These are phyloP conservation scores for Entomophthora muscae DNA, from an alignment of 371 early-diverging fungal species.

Conservation along the genomic window DNA sequence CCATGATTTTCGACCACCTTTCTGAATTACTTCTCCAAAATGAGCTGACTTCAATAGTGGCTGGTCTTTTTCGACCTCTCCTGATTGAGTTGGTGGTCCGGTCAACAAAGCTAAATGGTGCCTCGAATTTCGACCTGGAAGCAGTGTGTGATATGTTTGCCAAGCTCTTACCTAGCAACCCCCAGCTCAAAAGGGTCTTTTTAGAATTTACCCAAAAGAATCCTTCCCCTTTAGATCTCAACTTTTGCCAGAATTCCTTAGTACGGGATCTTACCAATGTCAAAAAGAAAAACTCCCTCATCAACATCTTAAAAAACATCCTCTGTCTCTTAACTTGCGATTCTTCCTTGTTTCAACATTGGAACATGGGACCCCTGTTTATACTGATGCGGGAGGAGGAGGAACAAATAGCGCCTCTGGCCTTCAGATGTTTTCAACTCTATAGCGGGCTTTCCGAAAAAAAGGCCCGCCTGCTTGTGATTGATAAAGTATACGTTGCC, in stretches of 20 bases:
- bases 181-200: constrained; percentile 48
- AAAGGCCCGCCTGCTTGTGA: background rate
- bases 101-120: constrained; percentile 24
- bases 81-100: constrained; percentile 65
- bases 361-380: background rate
- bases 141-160: constrained; percentile 40
- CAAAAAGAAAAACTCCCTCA: background rate
- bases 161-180: constrained; percentile 40
- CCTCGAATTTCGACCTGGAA: constrained; percentile 12
- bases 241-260: constrained; percentile 4
- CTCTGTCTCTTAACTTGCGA: background rate
- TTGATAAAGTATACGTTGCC: background rate
- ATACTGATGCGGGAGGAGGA: background rate
- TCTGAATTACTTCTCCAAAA: constrained; percentile 11
- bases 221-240: constrained; percentile 30
- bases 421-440: background rate
- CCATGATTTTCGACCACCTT: constrained; percentile 7
- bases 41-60: constrained; percentile 16
- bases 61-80: constrained; percentile 48
- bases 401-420: background rate
- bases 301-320: background rate
- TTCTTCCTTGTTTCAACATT: background rate
- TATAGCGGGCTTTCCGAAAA: background rate
- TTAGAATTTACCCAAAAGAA: constrained; percentile 24
- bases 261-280: background rate